Percentiles rank a stretch among this genome's conserved stretches.
Conservation (phyloP, 331 rosid species). For the Telfairia occidentalis region DNA sequence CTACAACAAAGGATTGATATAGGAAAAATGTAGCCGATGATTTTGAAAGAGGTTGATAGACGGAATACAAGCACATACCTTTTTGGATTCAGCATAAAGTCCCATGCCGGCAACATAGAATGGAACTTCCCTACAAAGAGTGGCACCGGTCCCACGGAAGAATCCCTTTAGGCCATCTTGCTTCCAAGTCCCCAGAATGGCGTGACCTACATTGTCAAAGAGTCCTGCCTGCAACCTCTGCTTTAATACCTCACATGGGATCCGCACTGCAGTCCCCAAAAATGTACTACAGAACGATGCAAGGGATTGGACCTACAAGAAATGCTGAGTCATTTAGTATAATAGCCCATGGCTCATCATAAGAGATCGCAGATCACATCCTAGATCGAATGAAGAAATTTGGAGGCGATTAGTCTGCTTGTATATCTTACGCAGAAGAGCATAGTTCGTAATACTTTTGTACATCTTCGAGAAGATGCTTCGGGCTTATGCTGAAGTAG, state of each 20-base stretch:
- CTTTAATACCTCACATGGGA: slow-evolving; percentile 94
- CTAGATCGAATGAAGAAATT: neutral
- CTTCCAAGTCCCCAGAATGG: slow-evolving; percentile 74
- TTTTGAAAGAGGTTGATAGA: neutral
- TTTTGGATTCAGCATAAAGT: slow-evolving; percentile 90
- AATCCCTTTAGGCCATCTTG: slow-evolving; percentile 94
- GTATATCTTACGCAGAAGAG: slow-evolving; percentile 4
- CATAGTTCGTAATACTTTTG: neutral
- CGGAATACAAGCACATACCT: slow-evolving; percentile 37
- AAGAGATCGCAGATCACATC: neutral
- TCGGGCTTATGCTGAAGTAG: neutral
- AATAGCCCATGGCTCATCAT: neutral
- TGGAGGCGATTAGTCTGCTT: neutral
- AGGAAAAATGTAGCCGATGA: neutral
- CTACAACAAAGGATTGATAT: neutral
- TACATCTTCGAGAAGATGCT: neutral
- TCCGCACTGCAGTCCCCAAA: slow-evolving; percentile 93
- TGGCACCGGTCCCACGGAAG: slow-evolving; percentile 98
- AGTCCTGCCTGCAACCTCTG: slow-evolving; percentile 96
- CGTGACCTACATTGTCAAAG: slow-evolving; percentile 78
- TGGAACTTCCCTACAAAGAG: slow-evolving; percentile 98
- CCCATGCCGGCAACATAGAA: slow-evolving; percentile 99
- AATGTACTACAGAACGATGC: slow-evolving; percentile 91
- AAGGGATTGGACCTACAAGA: slow-evolving; percentile 71
- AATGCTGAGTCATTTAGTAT: slow-evolving; percentile 16